phyloP scores from a whole-genome alignment of 192 early-diverging fungal genomes.

The Funneliformis geosporum region DNA sequence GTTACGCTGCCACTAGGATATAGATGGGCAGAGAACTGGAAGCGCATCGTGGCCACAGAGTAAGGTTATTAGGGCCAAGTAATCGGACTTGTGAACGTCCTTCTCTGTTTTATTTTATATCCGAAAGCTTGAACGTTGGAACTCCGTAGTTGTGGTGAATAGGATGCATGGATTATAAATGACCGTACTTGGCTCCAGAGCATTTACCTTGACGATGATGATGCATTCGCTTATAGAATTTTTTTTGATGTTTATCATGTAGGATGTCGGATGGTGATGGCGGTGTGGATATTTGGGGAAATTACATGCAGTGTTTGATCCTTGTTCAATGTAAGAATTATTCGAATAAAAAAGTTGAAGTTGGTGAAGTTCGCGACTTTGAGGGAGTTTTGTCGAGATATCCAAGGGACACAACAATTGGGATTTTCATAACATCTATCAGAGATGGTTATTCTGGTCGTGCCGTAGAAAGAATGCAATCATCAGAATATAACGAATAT shows the following conservation, averaged over 20 bases:
- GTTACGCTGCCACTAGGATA: neutral
- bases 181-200: neutral
- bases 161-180: neutral
- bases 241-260: neutral
- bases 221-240: neutral
- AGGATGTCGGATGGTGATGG: neutral
- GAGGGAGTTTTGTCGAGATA: neutral
- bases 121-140: neutral
- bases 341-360: neutral
- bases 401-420: neutral
- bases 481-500: neutral
- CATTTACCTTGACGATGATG: neutral
- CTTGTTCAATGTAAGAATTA: neutral
- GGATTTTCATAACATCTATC: neutral
- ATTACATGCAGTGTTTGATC: neutral
- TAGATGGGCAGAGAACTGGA: neutral
- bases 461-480: neutral
- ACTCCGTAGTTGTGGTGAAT: neutral
- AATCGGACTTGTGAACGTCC: neutral
- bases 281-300: neutral
- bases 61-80: neutral
- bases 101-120: neutral
- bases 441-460: neutral
- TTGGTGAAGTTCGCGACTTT: neutral
- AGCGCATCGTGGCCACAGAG: neutral